These are phyloP conservation scores for Alternaria longipes DNA, from an alignment of 2,329 filamentous ascomycete genomes.

Conservation along the genomic window DNA sequence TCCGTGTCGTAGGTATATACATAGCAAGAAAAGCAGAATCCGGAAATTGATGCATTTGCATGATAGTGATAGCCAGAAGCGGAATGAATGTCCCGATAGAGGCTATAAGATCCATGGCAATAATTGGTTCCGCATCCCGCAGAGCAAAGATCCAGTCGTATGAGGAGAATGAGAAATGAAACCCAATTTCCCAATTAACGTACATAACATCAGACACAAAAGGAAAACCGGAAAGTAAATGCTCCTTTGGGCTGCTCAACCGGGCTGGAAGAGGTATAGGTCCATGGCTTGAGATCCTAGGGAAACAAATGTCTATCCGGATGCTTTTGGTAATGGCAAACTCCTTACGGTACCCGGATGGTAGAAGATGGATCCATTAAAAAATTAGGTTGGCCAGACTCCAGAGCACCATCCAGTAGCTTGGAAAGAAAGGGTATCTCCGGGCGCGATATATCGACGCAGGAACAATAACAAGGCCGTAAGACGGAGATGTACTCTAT, in stretches of 20 bases:
- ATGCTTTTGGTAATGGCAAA: constrained; percentile 35
- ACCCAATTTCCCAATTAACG: constrained; percentile 27
- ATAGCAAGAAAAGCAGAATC: constrained; percentile 36
- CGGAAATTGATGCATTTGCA: constrained; percentile 16
- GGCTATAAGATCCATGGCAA: constrained; percentile 13
- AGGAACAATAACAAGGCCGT: constrained; percentile 40
- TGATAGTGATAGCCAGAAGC: constrained; percentile 14
- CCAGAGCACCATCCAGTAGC: constrained; percentile 45
- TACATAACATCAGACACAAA: constrained; percentile 26
- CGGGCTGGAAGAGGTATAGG: constrained; percentile 17
- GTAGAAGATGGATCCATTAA: constrained; percentile 38
- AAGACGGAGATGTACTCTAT: constrained; percentile 39
- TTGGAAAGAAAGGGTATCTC: constrained; percentile 47
- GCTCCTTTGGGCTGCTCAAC: constrained; percentile 24
- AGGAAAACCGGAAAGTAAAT: constrained; percentile 23
- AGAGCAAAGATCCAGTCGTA: constrained; percentile 13
- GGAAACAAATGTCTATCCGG: constrained; percentile 35
- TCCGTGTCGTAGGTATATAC: constrained; percentile 44
- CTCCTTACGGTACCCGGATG: constrained; percentile 35
- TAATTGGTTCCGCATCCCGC: constrained; percentile 16
- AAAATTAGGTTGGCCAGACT: constrained; percentile 39
- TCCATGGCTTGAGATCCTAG: constrained; percentile 28
- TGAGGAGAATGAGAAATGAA: constrained; percentile 19
- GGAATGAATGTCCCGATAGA: constrained; percentile 16
- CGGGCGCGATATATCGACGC: constrained; percentile 43